Percentiles rank a stretch among this genome's conserved stretches.
Conservation (phyloP, 768 basidiomycete genomes). For the Boletus rubescentipes region DNA sequence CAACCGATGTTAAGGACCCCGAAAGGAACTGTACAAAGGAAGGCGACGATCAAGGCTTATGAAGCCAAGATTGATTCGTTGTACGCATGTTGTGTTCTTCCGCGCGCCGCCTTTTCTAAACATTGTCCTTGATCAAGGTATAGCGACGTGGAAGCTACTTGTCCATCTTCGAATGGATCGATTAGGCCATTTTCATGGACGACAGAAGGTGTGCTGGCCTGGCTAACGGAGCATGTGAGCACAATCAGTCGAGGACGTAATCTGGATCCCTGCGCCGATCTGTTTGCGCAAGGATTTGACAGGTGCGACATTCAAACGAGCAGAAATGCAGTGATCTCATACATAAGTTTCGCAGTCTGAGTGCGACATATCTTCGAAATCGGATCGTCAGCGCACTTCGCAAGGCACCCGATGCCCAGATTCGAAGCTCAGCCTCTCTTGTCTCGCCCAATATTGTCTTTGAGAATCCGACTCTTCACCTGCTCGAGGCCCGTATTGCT, state of each 20-base stretch:
- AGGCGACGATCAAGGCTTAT: too few relatives aligned
- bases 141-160: neutral
- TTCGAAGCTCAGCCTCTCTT: slow-evolving; percentile 11
- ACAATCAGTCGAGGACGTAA: neutral
- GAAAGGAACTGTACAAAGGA: too few relatives aligned
- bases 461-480: slow-evolving; percentile 36
- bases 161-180: neutral
- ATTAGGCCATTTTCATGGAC: neutral
- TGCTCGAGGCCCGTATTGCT: slow-evolving; percentile 5
- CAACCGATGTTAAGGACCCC: too few relatives aligned
- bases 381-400: slow-evolving; percentile 12
- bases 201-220: neutral
- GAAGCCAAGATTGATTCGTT: neutral
- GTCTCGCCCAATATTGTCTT: slow-evolving; percentile 34
- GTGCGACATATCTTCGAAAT: slow-evolving; percentile 20
- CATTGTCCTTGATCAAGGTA: neutral
- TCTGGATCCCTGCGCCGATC: neutral
- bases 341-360: slow-evolving; percentile 15
- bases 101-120: neutral
- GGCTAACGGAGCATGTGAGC: neutral
- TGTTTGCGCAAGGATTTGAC: neutral
- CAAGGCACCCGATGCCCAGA: slow-evolving; percentile 21
- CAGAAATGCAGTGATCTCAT: neutral
- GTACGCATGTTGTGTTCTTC: neutral
- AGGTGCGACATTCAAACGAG: neutral